A percentile compares a stretch with the other conserved stretches of the same genome.
phyloP scores from a whole-genome alignment of 2,329 filamentous ascomycete species.

The Calonectria multiphialidica region DNA sequence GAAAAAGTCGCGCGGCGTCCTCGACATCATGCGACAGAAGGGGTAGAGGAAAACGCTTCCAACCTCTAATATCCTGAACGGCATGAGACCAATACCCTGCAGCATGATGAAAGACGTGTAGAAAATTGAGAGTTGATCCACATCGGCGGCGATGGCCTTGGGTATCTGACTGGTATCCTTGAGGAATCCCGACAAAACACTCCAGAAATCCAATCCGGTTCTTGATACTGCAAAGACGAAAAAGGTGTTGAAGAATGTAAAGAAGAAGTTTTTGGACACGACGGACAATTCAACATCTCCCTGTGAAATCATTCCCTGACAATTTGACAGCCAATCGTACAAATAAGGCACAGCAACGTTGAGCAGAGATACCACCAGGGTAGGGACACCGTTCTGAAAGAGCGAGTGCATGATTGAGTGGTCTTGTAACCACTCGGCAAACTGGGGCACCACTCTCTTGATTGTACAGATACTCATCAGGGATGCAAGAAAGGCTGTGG shows the following conservation, averaged over 20 bases:
- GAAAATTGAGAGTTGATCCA: slow-evolving; percentile 82
- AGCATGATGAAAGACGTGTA: slow-evolving; percentile 96
- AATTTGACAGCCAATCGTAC: slow-evolving; percentile 92
- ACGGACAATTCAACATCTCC: slow-evolving; percentile 94
- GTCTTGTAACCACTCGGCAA: slow-evolving; percentile 75
- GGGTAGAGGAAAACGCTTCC: slow-evolving; percentile 88
- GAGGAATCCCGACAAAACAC: slow-evolving; percentile 78
- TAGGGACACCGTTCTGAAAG: slow-evolving; percentile 89
- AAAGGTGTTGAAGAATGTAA: slow-evolving; percentile 99
- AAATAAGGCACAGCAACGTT: slow-evolving; percentile 93
- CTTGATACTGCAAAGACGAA: slow-evolving; percentile 92
- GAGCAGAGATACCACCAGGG: slow-evolving; percentile 85
- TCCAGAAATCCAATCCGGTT: slow-evolving; percentile 82
- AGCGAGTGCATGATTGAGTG: slow-evolving; percentile 81
- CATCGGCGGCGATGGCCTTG: slow-evolving; percentile 78
- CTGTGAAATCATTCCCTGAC: slow-evolving; percentile 94
- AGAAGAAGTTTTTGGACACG: slow-evolving; percentile 99
- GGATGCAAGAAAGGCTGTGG: slow-evolving; percentile 83
- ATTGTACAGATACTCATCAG: slow-evolving; percentile 87
- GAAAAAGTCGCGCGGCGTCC: slow-evolving; percentile 89
- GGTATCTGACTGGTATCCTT: slow-evolving; percentile 85
- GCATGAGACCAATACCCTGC: slow-evolving; percentile 93
- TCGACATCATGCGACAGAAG: slow-evolving; percentile 80
- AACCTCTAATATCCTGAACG: slow-evolving; percentile 90
- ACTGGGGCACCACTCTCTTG: slow-evolving; percentile 74